Percentiles rank a stretch among this genome's conserved stretches.
Conservation (phyloP, 495 filamentous ascomycete species). For the Neurospora sublineolata region DNA sequence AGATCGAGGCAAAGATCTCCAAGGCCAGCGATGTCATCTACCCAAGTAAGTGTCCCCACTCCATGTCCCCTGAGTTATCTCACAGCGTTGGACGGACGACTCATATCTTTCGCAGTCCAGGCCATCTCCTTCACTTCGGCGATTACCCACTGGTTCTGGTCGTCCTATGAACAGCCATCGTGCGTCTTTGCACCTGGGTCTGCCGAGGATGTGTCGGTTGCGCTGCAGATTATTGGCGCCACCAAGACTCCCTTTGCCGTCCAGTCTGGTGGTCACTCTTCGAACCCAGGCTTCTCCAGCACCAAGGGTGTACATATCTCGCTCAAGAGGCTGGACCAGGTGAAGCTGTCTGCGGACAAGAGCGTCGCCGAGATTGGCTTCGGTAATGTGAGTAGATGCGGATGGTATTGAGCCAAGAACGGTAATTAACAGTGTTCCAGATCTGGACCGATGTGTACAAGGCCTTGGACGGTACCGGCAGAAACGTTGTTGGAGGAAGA, state of each 20-base stretch:
- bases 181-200: slow-evolving; percentile 12
- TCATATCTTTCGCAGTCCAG: background rate
- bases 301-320: slow-evolving; percentile 23
- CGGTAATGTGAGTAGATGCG: background rate
- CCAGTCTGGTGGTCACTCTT: slow-evolving; percentile 33
- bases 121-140: background rate
- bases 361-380: slow-evolving; percentile 36
- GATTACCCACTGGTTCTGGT: slow-evolving; percentile 14
- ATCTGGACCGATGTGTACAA: slow-evolving; percentile 14
- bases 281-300: slow-evolving; percentile 18
- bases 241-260: slow-evolving; percentile 28
- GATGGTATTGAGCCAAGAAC: no score
- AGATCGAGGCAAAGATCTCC: slow-evolving; percentile 3
- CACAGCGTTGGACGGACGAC: background rate
- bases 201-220: slow-evolving; percentile 11
- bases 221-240: slow-evolving; percentile 9
- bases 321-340: slow-evolving; percentile 14
- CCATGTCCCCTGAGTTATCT: background rate
- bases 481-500: slow-evolving; percentile 17
- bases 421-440: background rate
- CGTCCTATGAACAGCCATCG: slow-evolving; percentile 8
- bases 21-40: slow-evolving; percentile 1
- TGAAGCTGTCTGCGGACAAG: slow-evolving; percentile 19
- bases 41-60: background rate
- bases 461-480: slow-evolving; percentile 5